Percentiles rank a stretch among this genome's conserved stretches.
phyloP scores from a whole-genome alignment of 2,329 filamentous ascomycete species.

The Zalaria sp. region DNA sequence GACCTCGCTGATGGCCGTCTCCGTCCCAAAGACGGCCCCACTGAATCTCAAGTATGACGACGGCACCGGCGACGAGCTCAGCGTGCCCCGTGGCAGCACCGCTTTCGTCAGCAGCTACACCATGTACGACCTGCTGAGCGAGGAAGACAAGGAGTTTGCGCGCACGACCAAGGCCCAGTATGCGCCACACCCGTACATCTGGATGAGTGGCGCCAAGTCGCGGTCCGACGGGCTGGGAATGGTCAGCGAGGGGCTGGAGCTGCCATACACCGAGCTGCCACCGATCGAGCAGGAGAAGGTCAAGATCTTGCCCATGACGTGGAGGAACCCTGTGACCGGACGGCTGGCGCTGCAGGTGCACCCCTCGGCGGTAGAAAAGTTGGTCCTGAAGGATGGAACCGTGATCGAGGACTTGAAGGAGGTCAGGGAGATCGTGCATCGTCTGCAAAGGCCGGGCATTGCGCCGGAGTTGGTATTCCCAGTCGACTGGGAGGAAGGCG shows the following conservation, averaged over 20 bases:
- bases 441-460: slow-evolving; percentile 59
- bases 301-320: slow-evolving; percentile 61
- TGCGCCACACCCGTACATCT: slow-evolving; percentile 66
- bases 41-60: slow-evolving; percentile 64
- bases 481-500: slow-evolving; percentile 65
- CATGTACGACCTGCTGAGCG: slow-evolving; percentile 54
- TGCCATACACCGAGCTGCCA: slow-evolving; percentile 46
- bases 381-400: slow-evolving; percentile 52
- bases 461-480: slow-evolving; percentile 54
- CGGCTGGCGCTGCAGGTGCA: slow-evolving; percentile 59
- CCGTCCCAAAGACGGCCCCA: slow-evolving; percentile 50
- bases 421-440: slow-evolving; percentile 58
- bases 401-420: slow-evolving; percentile 53
- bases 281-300: slow-evolving; percentile 52
- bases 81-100: slow-evolving; percentile 60
- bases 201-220: slow-evolving; percentile 59
- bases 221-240: slow-evolving; percentile 58
- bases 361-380: slow-evolving; percentile 54
- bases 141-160: slow-evolving; percentile 53
- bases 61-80: slow-evolving; percentile 48
- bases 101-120: slow-evolving; percentile 59
- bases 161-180: slow-evolving; percentile 57
- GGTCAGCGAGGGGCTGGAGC: slow-evolving; percentile 50
- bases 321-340: slow-evolving; percentile 61
- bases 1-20: slow-evolving; percentile 60